Percentiles rank a stretch among this genome's conserved stretches.
Conservation (phyloP, 2,329 filamentous ascomycete genomes). For the Cladosporium sphaerospermum region DNA sequence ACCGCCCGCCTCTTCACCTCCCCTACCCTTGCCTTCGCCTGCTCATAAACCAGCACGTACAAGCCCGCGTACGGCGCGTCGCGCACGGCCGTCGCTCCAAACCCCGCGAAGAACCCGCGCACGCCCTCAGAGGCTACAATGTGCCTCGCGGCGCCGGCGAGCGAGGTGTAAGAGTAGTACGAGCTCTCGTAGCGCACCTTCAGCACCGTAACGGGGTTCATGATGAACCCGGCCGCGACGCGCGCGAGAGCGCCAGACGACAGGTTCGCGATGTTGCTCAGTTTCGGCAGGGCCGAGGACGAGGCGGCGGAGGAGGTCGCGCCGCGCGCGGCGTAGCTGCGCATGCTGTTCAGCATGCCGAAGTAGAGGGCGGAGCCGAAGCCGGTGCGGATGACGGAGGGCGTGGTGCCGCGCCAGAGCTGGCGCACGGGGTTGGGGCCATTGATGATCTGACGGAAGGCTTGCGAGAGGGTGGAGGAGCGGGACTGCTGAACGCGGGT, state of each 20-base stretch:
- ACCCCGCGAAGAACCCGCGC: slow-evolving; percentile 85
- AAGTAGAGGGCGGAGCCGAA: slow-evolving; percentile 94
- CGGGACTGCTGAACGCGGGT: slow-evolving; percentile 89
- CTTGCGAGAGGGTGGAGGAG: slow-evolving; percentile 57
- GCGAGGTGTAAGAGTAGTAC: slow-evolving; percentile 74
- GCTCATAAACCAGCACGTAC: slow-evolving; percentile 91
- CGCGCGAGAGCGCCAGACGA: slow-evolving; percentile 77
- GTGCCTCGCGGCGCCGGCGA: slow-evolving; percentile 65
- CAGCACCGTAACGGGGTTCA: slow-evolving; percentile 94
- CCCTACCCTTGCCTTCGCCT: slow-evolving; percentile 61
- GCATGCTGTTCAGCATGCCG: slow-evolving; percentile 64
- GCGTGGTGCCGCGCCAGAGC: slow-evolving; percentile 88
- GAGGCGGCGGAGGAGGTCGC: slow-evolving; percentile 16
- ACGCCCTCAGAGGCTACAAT: slow-evolving; percentile 68
- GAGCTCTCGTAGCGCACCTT: slow-evolving; percentile 94
- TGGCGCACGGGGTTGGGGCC: slow-evolving; percentile 61
- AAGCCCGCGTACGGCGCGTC: slow-evolving; percentile 96
- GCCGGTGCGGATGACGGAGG: slow-evolving; percentile 87
- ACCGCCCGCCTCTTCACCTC: slow-evolving; percentile 16
- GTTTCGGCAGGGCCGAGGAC: slow-evolving; percentile 71
- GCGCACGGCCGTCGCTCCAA: slow-evolving; percentile 84
- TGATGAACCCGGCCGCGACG: slow-evolving; percentile 77
- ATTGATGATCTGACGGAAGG: slow-evolving; percentile 63
- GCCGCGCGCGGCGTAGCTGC: slow-evolving; percentile 36
- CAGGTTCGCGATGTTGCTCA: slow-evolving; percentile 80